phyloP scores from a whole-genome alignment of 495 filamentous ascomycete genomes.

The Penicillium tannophilum region DNA sequence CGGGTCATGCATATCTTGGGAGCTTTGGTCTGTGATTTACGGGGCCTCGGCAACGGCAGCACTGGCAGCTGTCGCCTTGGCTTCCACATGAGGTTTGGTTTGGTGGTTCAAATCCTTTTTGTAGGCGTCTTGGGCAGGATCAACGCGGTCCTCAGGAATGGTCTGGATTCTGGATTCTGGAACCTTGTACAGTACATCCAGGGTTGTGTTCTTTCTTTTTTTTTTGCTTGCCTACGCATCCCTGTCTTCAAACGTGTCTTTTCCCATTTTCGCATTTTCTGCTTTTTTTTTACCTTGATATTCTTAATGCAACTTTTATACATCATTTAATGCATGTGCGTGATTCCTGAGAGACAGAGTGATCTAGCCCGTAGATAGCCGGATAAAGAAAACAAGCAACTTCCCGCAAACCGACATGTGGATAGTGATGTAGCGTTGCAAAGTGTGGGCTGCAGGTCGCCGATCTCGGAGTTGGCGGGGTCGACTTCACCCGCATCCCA shows the following conservation, averaged over 20 bases:
- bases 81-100: constrained; percentile 18
- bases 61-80: constrained; percentile 18
- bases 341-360: background rate
- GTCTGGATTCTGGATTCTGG: constrained; percentile 16
- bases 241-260: constrained; percentile 17
- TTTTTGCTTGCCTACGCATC: constrained; percentile 5
- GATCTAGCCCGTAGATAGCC: constrained; percentile 2
- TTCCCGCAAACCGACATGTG: background rate
- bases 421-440: constrained; percentile 1
- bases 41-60: constrained; percentile 18
- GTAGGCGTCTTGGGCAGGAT: constrained; percentile 25
- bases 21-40: constrained; percentile 39
- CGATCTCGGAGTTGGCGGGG: constrained; percentile 37
- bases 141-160: constrained; percentile 19
- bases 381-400: constrained; percentile 1
- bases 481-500: constrained; percentile 31
- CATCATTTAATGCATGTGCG: constrained; percentile 36
- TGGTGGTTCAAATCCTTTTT: constrained; percentile 25
- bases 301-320: constrained; percentile 26
- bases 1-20: constrained; percentile 44
- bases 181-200: constrained; percentile 31
- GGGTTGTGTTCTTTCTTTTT: constrained; percentile 20
- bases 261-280: constrained; percentile 9
- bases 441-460: constrained; percentile 12
- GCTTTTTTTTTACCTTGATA: constrained; percentile 15